Evolutionary conservation across 2,329 filamentous ascomycete genomes (phyloP), one percentile per base, ranked within the genome.

Genomic region (Alternaria hordeiaustralica): DNA sequence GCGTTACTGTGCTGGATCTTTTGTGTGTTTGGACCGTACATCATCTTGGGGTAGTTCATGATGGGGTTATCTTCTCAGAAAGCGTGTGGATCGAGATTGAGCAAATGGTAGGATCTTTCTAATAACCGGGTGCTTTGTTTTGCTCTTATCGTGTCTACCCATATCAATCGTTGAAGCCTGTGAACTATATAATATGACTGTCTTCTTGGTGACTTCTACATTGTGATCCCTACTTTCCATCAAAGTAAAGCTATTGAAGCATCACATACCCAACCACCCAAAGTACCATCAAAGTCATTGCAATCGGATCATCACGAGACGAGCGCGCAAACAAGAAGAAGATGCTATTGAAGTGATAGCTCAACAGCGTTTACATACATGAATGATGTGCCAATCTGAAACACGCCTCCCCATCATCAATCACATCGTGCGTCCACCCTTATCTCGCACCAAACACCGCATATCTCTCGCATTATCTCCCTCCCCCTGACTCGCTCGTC

Each of bases 21-120:
- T 75, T 71, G 69, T 73, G 70, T 74, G 67, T 71, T 75, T 75
- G 73, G 76, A 53, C 72, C 70, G 70, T 73, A 79, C 73, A 78
- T 79, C 75, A 79, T 78, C 74, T 79, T 78, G 76, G 76, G 76
- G 76, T 73, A 76, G 75, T 77, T 75, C 73, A 77, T 71, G 71
- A 74, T 70, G 71, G 71, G 60, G 73, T 70, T 74, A 74, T 73
- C 74, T 73, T 71, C 74, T 76, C 70, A 65, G 71, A 41, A 41
- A 72, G 72, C 63, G 70, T 70, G 67, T 71, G 66, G 71, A 61
- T 65, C 66, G 66, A 72, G 71, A 72, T 71, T 69, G 73, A 77
- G 74, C 73, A 74, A 73, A 72, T 74, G 71, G 72, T 73, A 74
- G 70, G 72, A 74, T 74, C 72, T 74, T 73, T 74, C 71, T 73